phyloP scores from a whole-genome alignment of 177 flowering plant species.

The Vitis hybrid region DNA sequence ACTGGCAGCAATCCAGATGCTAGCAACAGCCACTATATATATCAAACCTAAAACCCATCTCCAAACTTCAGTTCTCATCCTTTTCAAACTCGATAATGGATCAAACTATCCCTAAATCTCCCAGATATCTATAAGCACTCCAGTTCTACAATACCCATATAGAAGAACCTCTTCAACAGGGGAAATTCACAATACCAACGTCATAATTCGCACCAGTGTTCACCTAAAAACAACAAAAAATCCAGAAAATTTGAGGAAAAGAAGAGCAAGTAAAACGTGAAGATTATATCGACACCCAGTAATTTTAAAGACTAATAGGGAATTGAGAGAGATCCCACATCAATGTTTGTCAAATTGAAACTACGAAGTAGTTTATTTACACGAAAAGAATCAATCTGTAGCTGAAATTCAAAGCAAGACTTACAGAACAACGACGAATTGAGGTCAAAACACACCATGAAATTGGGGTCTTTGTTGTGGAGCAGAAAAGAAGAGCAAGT shows the following conservation, averaged over 20 bases:
- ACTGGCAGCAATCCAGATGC: slow-evolving; percentile 92
- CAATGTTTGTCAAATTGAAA: no score
- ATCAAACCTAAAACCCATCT: slow-evolving; percentile 49
- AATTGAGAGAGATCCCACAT: no score
- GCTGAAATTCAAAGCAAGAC: no score
- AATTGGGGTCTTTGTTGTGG: no score
- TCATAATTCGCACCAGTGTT: not conserved
- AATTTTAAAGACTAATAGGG: no score
- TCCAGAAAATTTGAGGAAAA: not conserved
- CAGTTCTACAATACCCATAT: not conserved
- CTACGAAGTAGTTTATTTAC: no score
- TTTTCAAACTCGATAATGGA: slow-evolving; percentile 2
- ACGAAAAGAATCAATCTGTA: no score
- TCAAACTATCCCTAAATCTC: slow-evolving; percentile 1
- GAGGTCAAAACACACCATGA: no score
- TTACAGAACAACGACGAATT: no score
- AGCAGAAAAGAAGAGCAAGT: no score
- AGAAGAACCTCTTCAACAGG: not conserved
- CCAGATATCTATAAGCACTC: not conserved
- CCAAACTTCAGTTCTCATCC: slow-evolving; percentile 57
- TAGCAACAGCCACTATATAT: slow-evolving; percentile 73
- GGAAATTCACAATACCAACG: not conserved
- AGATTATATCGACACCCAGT: no score
- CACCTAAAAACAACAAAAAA: not conserved
- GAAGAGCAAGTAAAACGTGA: no score